Conservation (phyloP, 176 grass and related monocot genomes). For the Phoenix dactylifera region DNA sequence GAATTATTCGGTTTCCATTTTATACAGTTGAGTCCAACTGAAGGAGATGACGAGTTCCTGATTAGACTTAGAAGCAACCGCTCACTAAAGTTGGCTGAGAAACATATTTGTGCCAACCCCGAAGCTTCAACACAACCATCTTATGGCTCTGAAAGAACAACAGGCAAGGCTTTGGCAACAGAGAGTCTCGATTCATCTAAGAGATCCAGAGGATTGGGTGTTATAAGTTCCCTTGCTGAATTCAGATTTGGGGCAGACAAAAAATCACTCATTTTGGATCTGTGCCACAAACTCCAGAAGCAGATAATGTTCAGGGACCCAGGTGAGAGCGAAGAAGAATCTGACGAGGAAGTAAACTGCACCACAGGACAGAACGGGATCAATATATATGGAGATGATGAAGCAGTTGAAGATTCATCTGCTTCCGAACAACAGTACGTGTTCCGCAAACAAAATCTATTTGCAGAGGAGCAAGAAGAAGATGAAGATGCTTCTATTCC, state of each 20-base stretch:
- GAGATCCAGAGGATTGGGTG: constrained; percentile 5
- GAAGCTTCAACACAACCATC: neutral
- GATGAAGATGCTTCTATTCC: constrained; percentile 19
- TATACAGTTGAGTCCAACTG: constrained; percentile 6
- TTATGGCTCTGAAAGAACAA: neutral
- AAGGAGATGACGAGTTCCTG: constrained; percentile 2
- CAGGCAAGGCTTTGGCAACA: constrained; percentile 3
- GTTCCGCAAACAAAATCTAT: constrained; percentile 35
- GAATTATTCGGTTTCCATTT: neutral
- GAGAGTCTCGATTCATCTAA: neutral
- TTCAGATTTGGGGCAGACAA: too few species aligned
- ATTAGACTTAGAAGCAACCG: neutral
- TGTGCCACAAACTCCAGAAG: neutral
- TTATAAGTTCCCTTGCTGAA: neutral
- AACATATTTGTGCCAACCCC: neutral
- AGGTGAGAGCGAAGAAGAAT: constrained; percentile 22
- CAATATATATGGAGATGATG: neutral
- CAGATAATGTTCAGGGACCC: neutral
- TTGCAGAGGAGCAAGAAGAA: constrained; percentile 10
- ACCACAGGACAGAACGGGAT: too few species aligned
- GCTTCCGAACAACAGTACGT: constrained; percentile 15
- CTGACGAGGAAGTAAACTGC: neutral
- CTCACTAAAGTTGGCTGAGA: neutral
- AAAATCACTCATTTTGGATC: too few species aligned
- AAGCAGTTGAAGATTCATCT: constrained; percentile 18